Percentiles rank a stretch among this genome's conserved stretches.
Evolutionary conservation across 345 rosid species (phyloP).

Genomic region (Ricinus communis): DNA sequence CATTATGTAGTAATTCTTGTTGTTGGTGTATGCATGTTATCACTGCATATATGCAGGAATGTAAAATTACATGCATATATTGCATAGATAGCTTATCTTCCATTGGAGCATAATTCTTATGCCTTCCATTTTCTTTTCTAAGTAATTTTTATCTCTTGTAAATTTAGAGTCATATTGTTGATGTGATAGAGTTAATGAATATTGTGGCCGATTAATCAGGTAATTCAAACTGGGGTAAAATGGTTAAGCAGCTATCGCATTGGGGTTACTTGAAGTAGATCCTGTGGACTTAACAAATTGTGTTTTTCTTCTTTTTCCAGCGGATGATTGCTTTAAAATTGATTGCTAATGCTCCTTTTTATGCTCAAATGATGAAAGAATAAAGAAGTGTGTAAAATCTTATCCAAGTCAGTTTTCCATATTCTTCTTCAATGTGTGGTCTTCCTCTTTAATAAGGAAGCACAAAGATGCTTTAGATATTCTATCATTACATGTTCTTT

Average conservation of each 20-base stretch:
- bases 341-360: neutral
- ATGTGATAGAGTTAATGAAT: too few relatives aligned
- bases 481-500: neutral
- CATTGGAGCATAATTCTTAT: too few relatives aligned
- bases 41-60: neutral
- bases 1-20: neutral
- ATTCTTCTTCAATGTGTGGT: neutral
- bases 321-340: neutral
- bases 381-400: neutral
- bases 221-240: too few relatives aligned
- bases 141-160: neutral
- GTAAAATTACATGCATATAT: neutral
- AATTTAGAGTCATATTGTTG: too few relatives aligned
- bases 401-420: neutral
- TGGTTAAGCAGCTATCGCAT: too few relatives aligned
- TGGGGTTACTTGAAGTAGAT: too few relatives aligned
- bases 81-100: neutral
- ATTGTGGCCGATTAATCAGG: too few relatives aligned
- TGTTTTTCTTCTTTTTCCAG: neutral
- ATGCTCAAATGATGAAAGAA: neutral
- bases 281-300: neutral
- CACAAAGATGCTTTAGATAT: neutral
- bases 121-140: neutral
- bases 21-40: neutral
- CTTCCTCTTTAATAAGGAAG: neutral